Base-by-base conservation (phyloP, 495 filamentous ascomycete species). In the Mycothermus thermophilus region DNA sequence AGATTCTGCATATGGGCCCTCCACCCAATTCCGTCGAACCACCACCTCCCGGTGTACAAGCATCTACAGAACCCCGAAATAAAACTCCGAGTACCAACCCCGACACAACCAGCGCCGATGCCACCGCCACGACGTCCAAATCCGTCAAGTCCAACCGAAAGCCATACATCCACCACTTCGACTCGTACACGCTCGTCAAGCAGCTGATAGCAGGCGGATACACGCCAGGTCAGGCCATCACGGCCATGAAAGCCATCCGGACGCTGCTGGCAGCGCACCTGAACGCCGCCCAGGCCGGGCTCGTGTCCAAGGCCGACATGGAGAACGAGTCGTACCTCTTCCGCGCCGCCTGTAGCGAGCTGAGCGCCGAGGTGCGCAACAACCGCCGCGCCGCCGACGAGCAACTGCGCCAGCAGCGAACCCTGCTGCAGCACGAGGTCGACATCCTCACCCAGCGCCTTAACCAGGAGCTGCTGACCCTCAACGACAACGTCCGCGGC, bases 251-350 rank as follows among this genome's bases (percentile, higher is more conserved):
- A 54, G 82, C 79, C 4, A 72, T 96, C 15, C 73, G 86, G 18
- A 63, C 60, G 7, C 65, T 92, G 14, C 58, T 97, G 9, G 74
- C 79, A 3, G 58, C 74, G 2, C 93, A 96, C 48, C 66, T 94
- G 29, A 73, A 83, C 41, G 60, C 83, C 20, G 90, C 90, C 13
- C 75, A 75, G 39, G 64, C 74, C 12, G 78, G 72, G 3, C 55
- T 95, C 18, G 80, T 93, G 1, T 74, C 71, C 33, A 86, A 83
- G 50, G 79, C 76, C 8, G 75, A 86, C 47, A 69, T 85, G 3
- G 82, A 88, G 50, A 92, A 90, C 46, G 84, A 93, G 58, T 74
- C 75, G 1, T 99, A 96, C 52, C 68, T 96, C 22, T 99, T 99
- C 63, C 72, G 81, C 25, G 88, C 90, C 11, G 90, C 92, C 10